These are phyloP conservation scores for Dryas octopetala DNA, from an alignment of 306 rosid genomes.

Conservation along the genomic window DNA sequence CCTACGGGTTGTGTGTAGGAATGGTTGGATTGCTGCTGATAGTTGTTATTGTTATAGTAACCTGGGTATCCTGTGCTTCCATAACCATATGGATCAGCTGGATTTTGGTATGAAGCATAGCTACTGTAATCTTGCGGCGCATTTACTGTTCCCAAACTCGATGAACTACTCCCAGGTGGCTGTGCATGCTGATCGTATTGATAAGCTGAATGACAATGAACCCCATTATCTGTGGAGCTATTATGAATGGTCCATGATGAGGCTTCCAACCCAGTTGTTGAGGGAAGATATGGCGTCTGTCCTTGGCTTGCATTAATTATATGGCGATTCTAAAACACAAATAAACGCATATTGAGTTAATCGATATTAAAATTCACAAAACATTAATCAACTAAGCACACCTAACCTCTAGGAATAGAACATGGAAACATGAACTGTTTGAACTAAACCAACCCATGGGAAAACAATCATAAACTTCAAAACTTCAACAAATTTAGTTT, in stretches of 20 bases:
- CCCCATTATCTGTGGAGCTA: slow-evolving; percentile 60
- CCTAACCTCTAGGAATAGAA: too few relatives aligned
- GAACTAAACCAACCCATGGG: background rate
- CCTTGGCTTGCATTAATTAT: slow-evolving; percentile 54
- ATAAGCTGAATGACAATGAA: slow-evolving; percentile 58
- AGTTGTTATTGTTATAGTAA: slow-evolving; percentile 76
- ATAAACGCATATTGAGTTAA: slow-evolving; percentile 7
- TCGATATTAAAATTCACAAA: background rate
- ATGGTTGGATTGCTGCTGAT: slow-evolving; percentile 87
- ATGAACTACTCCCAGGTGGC: slow-evolving; percentile 76
- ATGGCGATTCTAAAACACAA: slow-evolving; percentile 52
- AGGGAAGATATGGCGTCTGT: slow-evolving; percentile 47
- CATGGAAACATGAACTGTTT: background rate
- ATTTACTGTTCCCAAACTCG: slow-evolving; percentile 87
- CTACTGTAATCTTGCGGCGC: slow-evolving; percentile 81
- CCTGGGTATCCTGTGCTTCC: slow-evolving; percentile 80
- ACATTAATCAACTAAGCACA: background rate
- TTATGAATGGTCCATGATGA: slow-evolving; percentile 60
- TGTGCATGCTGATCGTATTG: slow-evolving; percentile 70
- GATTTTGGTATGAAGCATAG: slow-evolving; percentile 76
- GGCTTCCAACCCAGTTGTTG: slow-evolving; percentile 60
- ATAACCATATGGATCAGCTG: slow-evolving; percentile 86
- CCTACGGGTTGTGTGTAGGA: slow-evolving; percentile 96
- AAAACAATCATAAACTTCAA: too few relatives aligned
- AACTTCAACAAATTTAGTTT: too few relatives aligned